Conservation (phyloP, 768 basidiomycete genomes). For the Mycena venus region DNA sequence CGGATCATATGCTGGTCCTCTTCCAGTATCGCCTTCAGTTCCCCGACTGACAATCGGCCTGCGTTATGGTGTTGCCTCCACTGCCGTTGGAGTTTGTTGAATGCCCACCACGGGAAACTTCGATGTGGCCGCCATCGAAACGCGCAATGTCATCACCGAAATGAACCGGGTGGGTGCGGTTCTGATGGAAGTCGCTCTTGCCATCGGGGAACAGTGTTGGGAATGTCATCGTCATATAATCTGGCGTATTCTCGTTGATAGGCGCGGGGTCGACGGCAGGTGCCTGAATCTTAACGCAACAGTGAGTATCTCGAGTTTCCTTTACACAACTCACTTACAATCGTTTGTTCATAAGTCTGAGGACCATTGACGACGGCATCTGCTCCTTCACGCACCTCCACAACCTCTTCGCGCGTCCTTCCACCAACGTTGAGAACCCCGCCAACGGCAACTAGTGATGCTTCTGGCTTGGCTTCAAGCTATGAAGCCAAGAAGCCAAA, state of each 20-base stretch:
- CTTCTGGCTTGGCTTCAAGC: too few species aligned
- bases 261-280: not conserved
- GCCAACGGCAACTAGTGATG: too few species aligned
- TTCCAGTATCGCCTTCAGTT: too few species aligned
- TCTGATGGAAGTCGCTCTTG: conserved; percentile 12
- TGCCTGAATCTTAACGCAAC: not conserved
- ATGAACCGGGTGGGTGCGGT: not conserved
- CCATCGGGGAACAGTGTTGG: conserved; percentile 27
- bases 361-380: not conserved
- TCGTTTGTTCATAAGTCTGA: conserved; percentile 9
- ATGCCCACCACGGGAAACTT: conserved; percentile 28
- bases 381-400: not conserved
- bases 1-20: conserved; percentile 20
- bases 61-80: conserved; percentile 20
- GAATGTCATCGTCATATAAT: conserved; percentile 21
- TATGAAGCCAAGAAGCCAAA: too few species aligned
- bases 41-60: conserved; percentile 5
- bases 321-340: conserved; percentile 12
- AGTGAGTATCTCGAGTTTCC: too few species aligned
- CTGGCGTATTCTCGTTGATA: conserved; percentile 16
- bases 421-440: conserved; percentile 22
- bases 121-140: conserved; percentile 21
- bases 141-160: conserved; percentile 16
- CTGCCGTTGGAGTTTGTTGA: conserved; percentile 25
- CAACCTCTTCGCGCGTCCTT: not conserved